Percentiles rank a stretch among this genome's conserved stretches.
phyloP scores from a whole-genome alignment of 2,329 filamentous ascomycete species.

The Bipolaris zeicola region DNA sequence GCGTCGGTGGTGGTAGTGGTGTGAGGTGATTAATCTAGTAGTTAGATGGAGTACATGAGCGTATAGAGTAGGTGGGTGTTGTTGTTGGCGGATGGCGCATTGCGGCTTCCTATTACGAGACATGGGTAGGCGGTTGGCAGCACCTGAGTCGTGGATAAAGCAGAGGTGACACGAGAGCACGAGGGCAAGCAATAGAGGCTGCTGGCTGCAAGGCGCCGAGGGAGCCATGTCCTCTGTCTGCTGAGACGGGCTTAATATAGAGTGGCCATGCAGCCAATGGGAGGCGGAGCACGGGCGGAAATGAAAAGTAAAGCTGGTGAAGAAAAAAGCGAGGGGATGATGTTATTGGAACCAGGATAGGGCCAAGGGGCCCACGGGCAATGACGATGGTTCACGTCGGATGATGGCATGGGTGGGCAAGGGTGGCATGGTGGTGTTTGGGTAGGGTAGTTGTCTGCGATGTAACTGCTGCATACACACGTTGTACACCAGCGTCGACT shows the following conservation, averaged over 20 bases:
- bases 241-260: constrained; percentile 31
- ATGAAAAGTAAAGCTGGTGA: constrained; percentile 15
- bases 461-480: too few relatives aligned
- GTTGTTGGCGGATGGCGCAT: neutral
- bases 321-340: constrained; percentile 11
- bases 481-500: too few relatives aligned
- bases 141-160: neutral
- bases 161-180: neutral
- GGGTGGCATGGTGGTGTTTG: neutral
- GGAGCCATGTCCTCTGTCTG: constrained; percentile 10
- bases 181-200: constrained; percentile 6
- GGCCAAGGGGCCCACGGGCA: neutral
- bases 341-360: constrained; percentile 18
- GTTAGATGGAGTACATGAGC: too few relatives aligned
- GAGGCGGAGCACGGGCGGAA: constrained; percentile 16
- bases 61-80: neutral
- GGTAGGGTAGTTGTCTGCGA: too few relatives aligned
- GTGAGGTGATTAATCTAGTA: too few relatives aligned
- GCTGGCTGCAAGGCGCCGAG: constrained; percentile 22
- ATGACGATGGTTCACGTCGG: neutral
- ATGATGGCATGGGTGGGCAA: neutral
- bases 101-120: neutral
- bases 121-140: neutral
- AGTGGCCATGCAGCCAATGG: constrained; percentile 31
- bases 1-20: too few relatives aligned